Evolutionary conservation across 2,329 filamentous ascomycete genomes (phyloP).

Genomic region (Hirsutella rhossiliensis): DNA sequence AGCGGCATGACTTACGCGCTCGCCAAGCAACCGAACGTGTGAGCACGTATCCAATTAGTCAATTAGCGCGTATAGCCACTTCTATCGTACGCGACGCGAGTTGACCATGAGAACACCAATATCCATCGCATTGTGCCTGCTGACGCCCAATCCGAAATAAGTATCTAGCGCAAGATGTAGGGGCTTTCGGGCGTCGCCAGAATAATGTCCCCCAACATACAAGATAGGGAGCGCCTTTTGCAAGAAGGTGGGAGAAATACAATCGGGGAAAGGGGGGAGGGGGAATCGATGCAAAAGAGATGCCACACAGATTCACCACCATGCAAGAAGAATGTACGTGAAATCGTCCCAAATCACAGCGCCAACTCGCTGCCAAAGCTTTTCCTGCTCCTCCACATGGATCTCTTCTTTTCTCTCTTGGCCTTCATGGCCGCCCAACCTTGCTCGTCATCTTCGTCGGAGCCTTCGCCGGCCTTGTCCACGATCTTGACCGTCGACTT

Average conservation of each 20-base stretch:
- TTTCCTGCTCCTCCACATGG: slow-evolving; percentile 54
- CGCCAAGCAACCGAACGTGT: no score
- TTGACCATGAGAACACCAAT: slow-evolving; percentile 4
- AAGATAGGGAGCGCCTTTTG: no score
- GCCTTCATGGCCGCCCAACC: slow-evolving; percentile 61
- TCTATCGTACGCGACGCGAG: slow-evolving; percentile 9
- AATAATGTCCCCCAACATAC: not conserved
- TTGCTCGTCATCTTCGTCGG: slow-evolving; percentile 51
- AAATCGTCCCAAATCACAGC: slow-evolving; percentile 1
- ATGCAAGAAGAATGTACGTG: slow-evolving; percentile 2
- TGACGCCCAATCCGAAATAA: slow-evolving; percentile 7
- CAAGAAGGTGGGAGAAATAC: not conserved
- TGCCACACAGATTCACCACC: not conserved
- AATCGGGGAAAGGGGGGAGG: not conserved
- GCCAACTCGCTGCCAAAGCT: slow-evolving; percentile 32
- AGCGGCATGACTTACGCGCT: no score
- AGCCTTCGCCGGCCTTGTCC: slow-evolving; percentile 26
- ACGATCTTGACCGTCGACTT: slow-evolving; percentile 25
- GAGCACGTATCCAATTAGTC: slow-evolving; percentile 8
- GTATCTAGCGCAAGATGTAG: slow-evolving; percentile 3
- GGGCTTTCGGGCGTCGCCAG: not conserved
- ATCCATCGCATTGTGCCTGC: slow-evolving; percentile 6
- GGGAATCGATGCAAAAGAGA: slow-evolving; percentile 3
- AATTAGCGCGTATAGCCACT: slow-evolving; percentile 11
- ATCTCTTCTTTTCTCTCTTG: slow-evolving; percentile 56